Evolutionary conservation across 306 rosid species (phyloP).

Genomic region (Nissolia schottii): DNA sequence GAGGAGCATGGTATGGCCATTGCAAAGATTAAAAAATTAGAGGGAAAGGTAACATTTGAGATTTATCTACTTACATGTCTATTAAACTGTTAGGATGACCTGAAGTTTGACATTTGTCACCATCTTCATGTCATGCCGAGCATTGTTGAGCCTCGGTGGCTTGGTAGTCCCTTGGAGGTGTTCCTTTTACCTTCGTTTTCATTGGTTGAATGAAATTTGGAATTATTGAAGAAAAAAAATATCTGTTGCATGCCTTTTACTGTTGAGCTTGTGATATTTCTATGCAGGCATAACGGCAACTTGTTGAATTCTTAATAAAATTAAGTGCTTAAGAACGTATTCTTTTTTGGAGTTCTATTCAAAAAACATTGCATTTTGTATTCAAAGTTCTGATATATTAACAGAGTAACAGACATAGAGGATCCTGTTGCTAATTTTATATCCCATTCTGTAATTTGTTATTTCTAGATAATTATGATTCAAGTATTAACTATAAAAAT

Average conservation of each 20-base stretch:
- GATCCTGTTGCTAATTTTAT: background rate
- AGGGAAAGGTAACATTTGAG: slow-evolving; percentile 48
- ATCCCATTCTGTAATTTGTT: background rate
- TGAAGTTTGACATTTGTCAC: background rate
- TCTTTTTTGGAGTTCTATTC: background rate
- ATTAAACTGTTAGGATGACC: background rate
- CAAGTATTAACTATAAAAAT: background rate
- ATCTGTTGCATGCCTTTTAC: background rate
- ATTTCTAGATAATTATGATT: background rate
- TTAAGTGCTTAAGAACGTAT: background rate
- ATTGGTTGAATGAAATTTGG: too few species aligned
- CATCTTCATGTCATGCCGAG: background rate
- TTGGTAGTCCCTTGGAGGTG: too few species aligned
- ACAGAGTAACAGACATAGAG: background rate
- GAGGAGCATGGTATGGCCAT: slow-evolving; percentile 67
- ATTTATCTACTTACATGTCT: background rate
- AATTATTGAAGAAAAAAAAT: too few species aligned
- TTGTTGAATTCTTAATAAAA: background rate
- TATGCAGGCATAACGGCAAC: background rate
- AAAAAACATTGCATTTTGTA: background rate
- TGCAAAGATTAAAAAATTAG: slow-evolving; percentile 53
- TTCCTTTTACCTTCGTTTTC: too few species aligned
- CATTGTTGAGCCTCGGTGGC: too few species aligned
- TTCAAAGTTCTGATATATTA: background rate
- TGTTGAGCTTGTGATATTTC: background rate